phyloP scores from a whole-genome alignment of 495 filamentous ascomycete genomes.

The Penicillium diatomitis region DNA sequence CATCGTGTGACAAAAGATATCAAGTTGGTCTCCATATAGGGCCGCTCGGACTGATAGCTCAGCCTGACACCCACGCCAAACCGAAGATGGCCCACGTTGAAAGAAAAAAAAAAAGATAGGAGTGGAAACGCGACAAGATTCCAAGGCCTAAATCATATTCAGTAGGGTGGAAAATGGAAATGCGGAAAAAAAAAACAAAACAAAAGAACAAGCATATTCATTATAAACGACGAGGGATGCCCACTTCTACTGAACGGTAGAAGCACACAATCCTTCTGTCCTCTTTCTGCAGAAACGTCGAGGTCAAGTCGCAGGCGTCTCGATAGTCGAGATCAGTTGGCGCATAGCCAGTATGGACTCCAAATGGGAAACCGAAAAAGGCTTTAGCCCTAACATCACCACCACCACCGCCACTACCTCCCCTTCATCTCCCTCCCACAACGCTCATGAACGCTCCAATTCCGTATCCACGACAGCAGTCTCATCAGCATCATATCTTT shows the following conservation, averaged over 20 bases:
- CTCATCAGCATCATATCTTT: conserved; percentile 6
- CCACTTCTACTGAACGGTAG: too few species aligned
- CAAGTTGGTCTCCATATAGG: not conserved
- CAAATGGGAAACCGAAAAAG: conserved; percentile 30
- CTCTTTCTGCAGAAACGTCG: too few species aligned
- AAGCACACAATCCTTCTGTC: too few species aligned
- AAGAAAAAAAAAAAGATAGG: too few species aligned
- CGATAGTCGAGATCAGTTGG: conserved; percentile 4
- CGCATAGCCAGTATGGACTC: conserved; percentile 21
- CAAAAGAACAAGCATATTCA: too few species aligned
- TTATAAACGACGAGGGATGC: too few species aligned
- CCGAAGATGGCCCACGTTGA: too few species aligned
- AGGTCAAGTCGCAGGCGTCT: not conserved
- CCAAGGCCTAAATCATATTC: too few species aligned
- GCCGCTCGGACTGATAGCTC: not conserved
- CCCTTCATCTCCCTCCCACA: not conserved
- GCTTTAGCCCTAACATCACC: not conserved
- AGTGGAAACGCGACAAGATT: too few species aligned
- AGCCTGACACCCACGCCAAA: too few species aligned
- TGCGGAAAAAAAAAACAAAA: too few species aligned
- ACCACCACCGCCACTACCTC: not conserved
- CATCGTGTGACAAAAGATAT: not conserved
- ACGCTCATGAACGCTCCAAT: not conserved
- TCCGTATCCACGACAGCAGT: conserved; percentile 4
- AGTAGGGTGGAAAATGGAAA: too few species aligned